Base-by-base conservation (phyloP, 2,329 filamentous ascomycete genomes). In the Rutstroemia sydowiana region DNA sequence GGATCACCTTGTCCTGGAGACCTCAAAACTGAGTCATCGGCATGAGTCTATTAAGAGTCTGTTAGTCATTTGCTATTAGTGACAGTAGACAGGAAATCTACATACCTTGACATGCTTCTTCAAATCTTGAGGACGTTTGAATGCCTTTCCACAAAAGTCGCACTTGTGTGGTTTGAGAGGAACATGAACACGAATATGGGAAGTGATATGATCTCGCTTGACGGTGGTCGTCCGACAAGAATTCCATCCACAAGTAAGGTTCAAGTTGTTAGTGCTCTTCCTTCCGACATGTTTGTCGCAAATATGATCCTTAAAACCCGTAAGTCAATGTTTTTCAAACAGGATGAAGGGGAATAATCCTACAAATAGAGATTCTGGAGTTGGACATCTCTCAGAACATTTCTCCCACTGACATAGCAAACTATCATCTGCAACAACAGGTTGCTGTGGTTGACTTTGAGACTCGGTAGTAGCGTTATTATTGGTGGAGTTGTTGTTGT, bases 191-290 rank as follows among this genome's bases (percentile, higher is more conserved):
- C 93, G 88, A 64, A 98, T 96, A 72, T 98, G 93, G 46, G 93
- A 97, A 46, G 93, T 98, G 71, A 98, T 98, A 74, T 98, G 93
- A 66, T 97, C 93, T 65, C 93, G 89, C 79, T 98, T 97, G 69
- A 97, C 92, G 2, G 92, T 97, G 44, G 91, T 96, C 20, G 92
- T 97, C 58, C 90, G 84, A 75, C 93, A 98, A 59, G 85, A 87
- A 63, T 91, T 93, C 93, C 93, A 98, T 69, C 95, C 88, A 73
- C 93, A 98, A 50, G 90, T 96, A 68, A 98, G 73, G 71, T 93
- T 97, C 66, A 98, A 77, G 73, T 98, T 98, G 76, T 97, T 97
- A 67, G 93, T 98, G 75, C 88, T 95, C 77, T 98, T 98, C 72
- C 93, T 89, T 59, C 93, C 93, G 68, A 98, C 91, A 76, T 98